Evolutionary conservation across 1,284 basidiomycete species (phyloP), one percentile per base, ranked within the genome.

Genomic region (Porogramme epimiltina): DNA sequence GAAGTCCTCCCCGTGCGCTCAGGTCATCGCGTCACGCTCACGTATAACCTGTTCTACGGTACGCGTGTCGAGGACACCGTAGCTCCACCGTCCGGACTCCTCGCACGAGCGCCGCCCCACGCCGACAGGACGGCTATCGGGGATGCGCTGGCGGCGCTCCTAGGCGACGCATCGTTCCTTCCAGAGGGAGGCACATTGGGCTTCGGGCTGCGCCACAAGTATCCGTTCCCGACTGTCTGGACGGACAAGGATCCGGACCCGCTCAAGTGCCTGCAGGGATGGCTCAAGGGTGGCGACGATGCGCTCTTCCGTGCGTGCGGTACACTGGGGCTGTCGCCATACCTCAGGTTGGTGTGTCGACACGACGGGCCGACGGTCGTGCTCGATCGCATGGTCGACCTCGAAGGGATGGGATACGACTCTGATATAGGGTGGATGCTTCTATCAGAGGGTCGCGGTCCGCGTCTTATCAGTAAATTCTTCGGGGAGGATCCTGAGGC

Each of bases 11-110:
- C 65, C 2, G 74, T 80, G 11, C 61, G 45, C 8, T 66, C 66
- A 0, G 77, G 78, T 0, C 65, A 70, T 47, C 67, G 74, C 4
- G 63, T 79, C 34, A 77, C 74, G 3, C 51, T 80, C n/a, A 73
- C 75, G 0, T 78, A 71, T 60, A 70, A 74, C 56, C 64, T 73
- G 18, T 70, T 65, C 49, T 62, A 66, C 45, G 48, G 51, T 18
- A 54, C 43, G 8, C n/a, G n/a, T n/a, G n/a, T n/a, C n/a, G n/a
- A n/a, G n/a, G 41, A 18, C 20, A 9, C 16, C 24, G 40, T 18
- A 16, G 20, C 9, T 18, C 26, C 34, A 3, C 16, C 16, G 22
- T 18, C 20, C 23, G n/a, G 1, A 3, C 45, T 4, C 11, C 13
- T 11, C 6, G 33, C 22, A 24, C 9, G 25, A 1, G n/a, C 41